These are phyloP conservation scores for Boletellus dicymbophilus DNA, from an alignment of 1,284 basidiomycete genomes.

Conservation along the genomic window DNA sequence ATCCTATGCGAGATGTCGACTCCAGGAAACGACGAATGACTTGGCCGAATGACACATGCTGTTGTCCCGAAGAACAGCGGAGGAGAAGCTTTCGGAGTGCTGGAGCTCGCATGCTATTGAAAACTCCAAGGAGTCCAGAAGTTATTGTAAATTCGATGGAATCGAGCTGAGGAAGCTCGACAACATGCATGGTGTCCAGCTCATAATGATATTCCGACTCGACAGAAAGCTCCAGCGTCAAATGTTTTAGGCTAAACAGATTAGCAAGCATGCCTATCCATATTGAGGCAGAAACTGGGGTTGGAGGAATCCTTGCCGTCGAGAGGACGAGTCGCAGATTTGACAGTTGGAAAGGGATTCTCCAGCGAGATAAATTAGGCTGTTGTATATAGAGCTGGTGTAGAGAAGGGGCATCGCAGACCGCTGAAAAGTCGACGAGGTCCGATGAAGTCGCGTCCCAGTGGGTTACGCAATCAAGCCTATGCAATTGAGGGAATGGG, in stretches of 20 bases:
- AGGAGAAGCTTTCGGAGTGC: conserved; percentile 47
- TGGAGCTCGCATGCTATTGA: conserved; percentile 46
- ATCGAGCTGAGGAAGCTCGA: conserved; percentile 40
- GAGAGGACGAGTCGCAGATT: conserved; percentile 21
- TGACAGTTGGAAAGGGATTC: conserved; percentile 22
- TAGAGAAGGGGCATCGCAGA: conserved; percentile 22
- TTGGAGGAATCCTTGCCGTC: neutral
- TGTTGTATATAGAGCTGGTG: conserved; percentile 24
- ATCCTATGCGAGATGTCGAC: conserved; percentile 44
- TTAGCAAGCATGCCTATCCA: conserved; percentile 35
- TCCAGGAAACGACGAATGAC: conserved; percentile 43
- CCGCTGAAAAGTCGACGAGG: conserved; percentile 23
- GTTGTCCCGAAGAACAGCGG: conserved; percentile 28
- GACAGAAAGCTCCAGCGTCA: conserved; percentile 44
- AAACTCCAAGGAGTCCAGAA: conserved; percentile 43
- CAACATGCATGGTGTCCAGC: conserved; percentile 30
- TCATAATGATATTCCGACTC: conserved; percentile 37
- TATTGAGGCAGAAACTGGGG: conserved; percentile 18
- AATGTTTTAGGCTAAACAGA: conserved; percentile 37
- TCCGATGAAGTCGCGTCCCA: conserved; percentile 16
- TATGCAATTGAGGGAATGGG: conserved; percentile 31
- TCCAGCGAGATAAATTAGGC: conserved; percentile 26
- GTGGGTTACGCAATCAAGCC: conserved; percentile 24
- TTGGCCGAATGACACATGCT: conserved; percentile 39
- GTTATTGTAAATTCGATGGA: conserved; percentile 44